Evolutionary conservation across 2,329 filamentous ascomycete genomes (phyloP).

Genomic region (Coniochaeta ligniaria): DNA sequence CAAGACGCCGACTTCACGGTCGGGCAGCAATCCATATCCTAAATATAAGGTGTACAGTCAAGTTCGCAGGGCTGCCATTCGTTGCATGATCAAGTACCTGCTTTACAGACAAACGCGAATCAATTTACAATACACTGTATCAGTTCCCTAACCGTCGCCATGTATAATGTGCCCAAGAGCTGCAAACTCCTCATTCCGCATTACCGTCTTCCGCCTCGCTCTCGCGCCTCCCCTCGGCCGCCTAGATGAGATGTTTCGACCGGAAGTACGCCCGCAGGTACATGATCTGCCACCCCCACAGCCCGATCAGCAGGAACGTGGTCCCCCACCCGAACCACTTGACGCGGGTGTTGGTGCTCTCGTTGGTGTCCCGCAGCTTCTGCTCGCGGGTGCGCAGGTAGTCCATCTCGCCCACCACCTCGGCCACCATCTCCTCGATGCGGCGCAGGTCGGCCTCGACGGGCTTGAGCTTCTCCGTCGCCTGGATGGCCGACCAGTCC

Average conservation of each 20-base stretch:
- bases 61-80: neutral
- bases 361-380: slow-evolving; percentile 95
- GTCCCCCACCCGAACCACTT: slow-evolving; percentile 98
- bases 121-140: slow-evolving; percentile 2
- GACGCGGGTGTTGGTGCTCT: slow-evolving; percentile 97
- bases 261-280: slow-evolving; percentile 97
- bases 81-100: neutral
- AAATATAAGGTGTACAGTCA: too few relatives aligned
- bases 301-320: slow-evolving; percentile 79
- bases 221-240: neutral
- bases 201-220: neutral
- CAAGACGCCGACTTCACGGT: too few relatives aligned
- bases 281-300: slow-evolving; percentile 96
- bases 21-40: too few relatives aligned
- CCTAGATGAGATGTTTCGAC: slow-evolving; percentile 63
- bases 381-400: slow-evolving; percentile 87
- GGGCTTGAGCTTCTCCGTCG: slow-evolving; percentile 94
- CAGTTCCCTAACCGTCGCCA: neutral
- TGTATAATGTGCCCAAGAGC: neutral
- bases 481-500: slow-evolving; percentile 96
- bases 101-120: neutral
- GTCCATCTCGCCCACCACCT: slow-evolving; percentile 93
- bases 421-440: slow-evolving; percentile 82
- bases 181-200: slow-evolving; percentile 3
- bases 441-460: slow-evolving; percentile 90